phyloP scores from a whole-genome alignment of 73 alveolate species.

The Paramecium octaurelia region DNA sequence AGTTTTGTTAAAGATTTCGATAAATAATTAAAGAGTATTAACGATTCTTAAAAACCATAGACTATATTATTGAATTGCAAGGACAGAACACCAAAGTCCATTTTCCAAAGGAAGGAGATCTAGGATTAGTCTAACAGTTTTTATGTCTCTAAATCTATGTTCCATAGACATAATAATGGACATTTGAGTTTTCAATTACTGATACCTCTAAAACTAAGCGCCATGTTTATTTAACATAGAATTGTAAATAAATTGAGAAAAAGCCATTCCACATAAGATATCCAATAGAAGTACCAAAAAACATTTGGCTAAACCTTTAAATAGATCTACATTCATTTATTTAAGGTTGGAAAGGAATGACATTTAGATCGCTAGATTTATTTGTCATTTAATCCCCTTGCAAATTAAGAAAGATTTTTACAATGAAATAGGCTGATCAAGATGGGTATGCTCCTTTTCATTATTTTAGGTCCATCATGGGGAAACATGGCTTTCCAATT shows the following conservation, averaged over 20 bases:
- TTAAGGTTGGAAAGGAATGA: constrained; percentile 40
- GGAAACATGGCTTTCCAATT: background rate
- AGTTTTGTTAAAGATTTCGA: constrained; percentile 17
- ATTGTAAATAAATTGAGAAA: constrained; percentile 33
- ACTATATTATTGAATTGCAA: background rate
- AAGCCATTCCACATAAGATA: constrained; percentile 26
- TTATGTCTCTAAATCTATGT: background rate
- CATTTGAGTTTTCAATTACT: constrained; percentile 27
- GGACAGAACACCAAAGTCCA: constrained; percentile 16
- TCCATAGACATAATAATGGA: constrained; percentile 38
- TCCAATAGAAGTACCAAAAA: constrained; percentile 42
- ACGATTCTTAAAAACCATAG: background rate
- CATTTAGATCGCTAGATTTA: constrained; percentile 32
- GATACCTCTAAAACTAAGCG: constrained; percentile 24
- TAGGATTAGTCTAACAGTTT: background rate
- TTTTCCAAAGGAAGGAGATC: constrained; percentile 43
- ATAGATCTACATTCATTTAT: constrained; percentile 37
- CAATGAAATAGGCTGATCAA: background rate
- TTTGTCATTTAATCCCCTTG: background rate
- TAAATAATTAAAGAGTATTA: constrained; percentile 21
- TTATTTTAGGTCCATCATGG: background rate
- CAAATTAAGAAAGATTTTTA: constrained; percentile 34
- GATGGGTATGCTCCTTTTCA: background rate
- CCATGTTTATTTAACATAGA: constrained; percentile 38
- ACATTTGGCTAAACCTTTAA: constrained; percentile 1